These are phyloP conservation scores for Candida orba DNA, from an alignment of 805 yeast species.

Conservation along the genomic window DNA sequence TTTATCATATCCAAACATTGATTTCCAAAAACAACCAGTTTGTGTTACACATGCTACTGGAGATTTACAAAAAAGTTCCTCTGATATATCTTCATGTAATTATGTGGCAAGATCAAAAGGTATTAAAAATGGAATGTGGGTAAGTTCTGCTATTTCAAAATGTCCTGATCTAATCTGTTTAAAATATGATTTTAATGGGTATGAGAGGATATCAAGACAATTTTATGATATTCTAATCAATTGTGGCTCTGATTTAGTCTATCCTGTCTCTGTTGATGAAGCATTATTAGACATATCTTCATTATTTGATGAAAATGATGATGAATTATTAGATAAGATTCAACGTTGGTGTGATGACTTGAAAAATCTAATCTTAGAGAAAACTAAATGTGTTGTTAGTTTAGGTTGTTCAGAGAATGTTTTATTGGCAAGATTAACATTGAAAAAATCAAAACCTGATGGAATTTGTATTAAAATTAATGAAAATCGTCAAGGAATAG, in stretches of 20 bases:
- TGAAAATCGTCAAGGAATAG: background rate
- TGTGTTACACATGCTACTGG: conserved; percentile 47
- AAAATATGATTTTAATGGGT: conserved; percentile 67
- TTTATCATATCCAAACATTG: conserved; percentile 44
- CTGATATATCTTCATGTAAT: conserved; percentile 91
- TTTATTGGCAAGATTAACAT: conserved; percentile 67
- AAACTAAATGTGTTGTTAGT: conserved; percentile 64
- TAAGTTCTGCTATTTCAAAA: conserved; percentile 48
- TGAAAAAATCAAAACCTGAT: conserved; percentile 73
- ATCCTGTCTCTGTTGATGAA: conserved; percentile 90
- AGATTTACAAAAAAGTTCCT: conserved; percentile 30
- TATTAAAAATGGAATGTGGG: conserved; percentile 88
- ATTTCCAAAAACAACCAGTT: conserved; percentile 44
- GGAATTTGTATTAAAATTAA: conserved; percentile 31
- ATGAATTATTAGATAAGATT: conserved; percentile 16
- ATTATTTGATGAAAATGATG: conserved; percentile 18
- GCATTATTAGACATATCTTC: conserved; percentile 66
- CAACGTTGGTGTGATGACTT: conserved; percentile 20
- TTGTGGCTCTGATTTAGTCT: conserved; percentile 28
- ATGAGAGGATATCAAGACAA: conserved; percentile 54
- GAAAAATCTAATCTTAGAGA: conserved; percentile 32
- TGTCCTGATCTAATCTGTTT: conserved; percentile 63
- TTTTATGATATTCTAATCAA: conserved; percentile 56
- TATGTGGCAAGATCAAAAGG: conserved; percentile 79
- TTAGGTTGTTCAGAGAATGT: conserved; percentile 74